Evolutionary conservation across 179 eudicot genomes (phyloP).

Genomic region (Spinacia oleracea): DNA sequence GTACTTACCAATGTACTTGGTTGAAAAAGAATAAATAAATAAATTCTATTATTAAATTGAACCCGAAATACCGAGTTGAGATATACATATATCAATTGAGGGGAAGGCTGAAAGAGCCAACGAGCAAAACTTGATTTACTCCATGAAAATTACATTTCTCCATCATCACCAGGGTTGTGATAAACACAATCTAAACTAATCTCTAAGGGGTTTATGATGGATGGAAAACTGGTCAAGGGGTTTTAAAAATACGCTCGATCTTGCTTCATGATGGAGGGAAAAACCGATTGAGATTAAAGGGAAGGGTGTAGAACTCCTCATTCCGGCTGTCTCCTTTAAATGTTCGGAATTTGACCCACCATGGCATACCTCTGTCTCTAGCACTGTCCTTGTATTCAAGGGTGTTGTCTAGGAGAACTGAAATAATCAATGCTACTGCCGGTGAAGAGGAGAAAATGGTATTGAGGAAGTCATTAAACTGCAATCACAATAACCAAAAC

Average conservation of each 20-base stretch:
- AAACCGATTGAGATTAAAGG: constrained; percentile 91
- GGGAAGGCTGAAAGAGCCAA: constrained; percentile 18
- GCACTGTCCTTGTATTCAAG: constrained; percentile 89
- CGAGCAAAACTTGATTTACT: constrained; percentile 40
- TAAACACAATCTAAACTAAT: constrained; percentile 10
- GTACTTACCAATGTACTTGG: not conserved
- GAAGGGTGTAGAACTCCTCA: constrained; percentile 95
- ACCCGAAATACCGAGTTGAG: constrained; percentile 35
- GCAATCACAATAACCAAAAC: constrained; percentile 34
- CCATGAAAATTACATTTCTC: constrained; percentile 15
- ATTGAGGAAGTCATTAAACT: constrained; percentile 94
- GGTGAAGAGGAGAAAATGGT: constrained; percentile 91
- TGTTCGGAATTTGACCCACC: constrained; percentile 96
- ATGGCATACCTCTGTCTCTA: constrained; percentile 93
- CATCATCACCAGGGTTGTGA: constrained; percentile 39
- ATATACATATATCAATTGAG: constrained; percentile 33
- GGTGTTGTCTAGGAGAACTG: constrained; percentile 94
- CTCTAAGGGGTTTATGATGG: not conserved
- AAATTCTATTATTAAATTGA: constrained; percentile 26
- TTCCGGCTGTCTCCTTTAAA: constrained; percentile 93
- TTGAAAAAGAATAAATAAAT: constrained; percentile 29
- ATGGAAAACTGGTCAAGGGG: constrained; percentile 1
- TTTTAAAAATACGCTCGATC: not conserved
- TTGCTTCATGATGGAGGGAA: constrained; percentile 80
- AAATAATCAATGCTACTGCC: constrained; percentile 78